Evolutionary conservation across 257 asterid species (phyloP).

Genomic region (Nicotiana tomentosiformis): DNA sequence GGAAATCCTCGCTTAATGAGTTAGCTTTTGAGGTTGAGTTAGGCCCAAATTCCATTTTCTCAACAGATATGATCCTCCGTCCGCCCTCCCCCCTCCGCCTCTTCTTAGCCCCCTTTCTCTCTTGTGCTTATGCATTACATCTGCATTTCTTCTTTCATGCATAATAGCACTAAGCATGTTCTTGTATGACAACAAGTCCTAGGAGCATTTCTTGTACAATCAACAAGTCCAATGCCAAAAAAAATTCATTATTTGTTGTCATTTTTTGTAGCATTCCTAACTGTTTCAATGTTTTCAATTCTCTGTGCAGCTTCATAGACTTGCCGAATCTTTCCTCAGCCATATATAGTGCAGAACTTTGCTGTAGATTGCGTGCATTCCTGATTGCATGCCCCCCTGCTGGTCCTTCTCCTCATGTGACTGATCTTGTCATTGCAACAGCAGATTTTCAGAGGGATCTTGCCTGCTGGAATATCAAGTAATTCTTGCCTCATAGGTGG

Average conservation of each 20-base stretch:
- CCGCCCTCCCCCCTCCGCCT: background rate
- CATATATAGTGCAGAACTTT: slow-evolving; percentile 47
- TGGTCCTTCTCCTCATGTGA: slow-evolving; percentile 46
- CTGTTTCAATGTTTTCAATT: background rate
- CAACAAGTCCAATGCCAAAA: background rate
- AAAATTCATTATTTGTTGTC: background rate
- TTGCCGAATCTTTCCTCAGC: slow-evolving; percentile 52
- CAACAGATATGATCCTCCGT: background rate
- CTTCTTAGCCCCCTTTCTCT: background rate
- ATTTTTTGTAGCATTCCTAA: background rate
- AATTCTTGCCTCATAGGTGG: slow-evolving; percentile 4
- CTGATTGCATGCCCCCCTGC: slow-evolving; percentile 56
- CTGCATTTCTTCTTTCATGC: background rate
- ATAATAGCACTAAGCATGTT: background rate
- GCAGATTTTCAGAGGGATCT: slow-evolving; percentile 54
- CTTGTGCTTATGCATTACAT: background rate
- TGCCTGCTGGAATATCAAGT: slow-evolving; percentile 46
- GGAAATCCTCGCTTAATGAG: background rate
- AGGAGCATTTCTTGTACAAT: background rate
- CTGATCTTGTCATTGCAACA: slow-evolving; percentile 47
- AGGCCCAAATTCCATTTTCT: background rate
- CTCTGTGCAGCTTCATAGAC: slow-evolving; percentile 36
- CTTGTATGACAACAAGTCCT: background rate
- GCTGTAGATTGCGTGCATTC: slow-evolving; percentile 48
- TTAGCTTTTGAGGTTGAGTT: background rate